Percentiles rank a stretch among this genome's conserved stretches.
Conservation (phyloP, 1,284 basidiomycete genomes). For the Ceratobasidium sp. region DNA sequence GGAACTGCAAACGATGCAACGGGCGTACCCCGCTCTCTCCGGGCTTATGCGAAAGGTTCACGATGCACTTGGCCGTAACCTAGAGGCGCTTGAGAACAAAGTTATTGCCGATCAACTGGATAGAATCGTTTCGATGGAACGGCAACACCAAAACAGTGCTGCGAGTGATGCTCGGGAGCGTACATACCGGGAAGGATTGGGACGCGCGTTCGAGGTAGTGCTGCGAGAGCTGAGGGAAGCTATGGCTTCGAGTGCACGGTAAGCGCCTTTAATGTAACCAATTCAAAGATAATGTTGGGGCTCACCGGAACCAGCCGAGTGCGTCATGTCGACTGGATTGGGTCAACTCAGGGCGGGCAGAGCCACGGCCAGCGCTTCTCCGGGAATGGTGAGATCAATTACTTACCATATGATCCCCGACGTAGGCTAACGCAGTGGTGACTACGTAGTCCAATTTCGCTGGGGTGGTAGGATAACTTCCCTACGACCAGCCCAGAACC, state of each 20-base stretch:
- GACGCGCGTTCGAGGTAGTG: constrained; percentile 5
- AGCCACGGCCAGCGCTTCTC: not conserved
- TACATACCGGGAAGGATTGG: not conserved
- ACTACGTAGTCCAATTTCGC: not conserved
- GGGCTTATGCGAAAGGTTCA: not conserved
- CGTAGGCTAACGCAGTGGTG: not conserved
- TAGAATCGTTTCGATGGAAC: constrained; percentile 1
- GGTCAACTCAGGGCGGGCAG: not conserved
- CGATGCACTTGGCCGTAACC: not conserved
- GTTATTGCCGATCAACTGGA: not conserved
- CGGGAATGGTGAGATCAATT: not conserved
- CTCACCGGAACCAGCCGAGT: not conserved
- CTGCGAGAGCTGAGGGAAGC: not conserved
- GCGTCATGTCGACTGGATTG: not conserved
- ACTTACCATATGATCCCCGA: not conserved
- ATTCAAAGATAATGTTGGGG: not conserved
- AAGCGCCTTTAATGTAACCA: not conserved
- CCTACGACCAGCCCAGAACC: constrained; percentile 1
- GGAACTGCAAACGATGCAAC: not conserved
- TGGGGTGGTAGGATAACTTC: constrained; percentile 11
- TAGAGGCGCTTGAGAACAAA: not conserved
- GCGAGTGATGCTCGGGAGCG: not conserved
- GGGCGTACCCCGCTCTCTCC: not conserved
- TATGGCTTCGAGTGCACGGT: not conserved
- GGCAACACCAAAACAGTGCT: not conserved